A percentile compares a stretch with the other conserved stretches of the same genome.
These are phyloP conservation scores for Malassezia nana DNA, from an alignment of 1,284 basidiomycete species.

Conservation along the genomic window DNA sequence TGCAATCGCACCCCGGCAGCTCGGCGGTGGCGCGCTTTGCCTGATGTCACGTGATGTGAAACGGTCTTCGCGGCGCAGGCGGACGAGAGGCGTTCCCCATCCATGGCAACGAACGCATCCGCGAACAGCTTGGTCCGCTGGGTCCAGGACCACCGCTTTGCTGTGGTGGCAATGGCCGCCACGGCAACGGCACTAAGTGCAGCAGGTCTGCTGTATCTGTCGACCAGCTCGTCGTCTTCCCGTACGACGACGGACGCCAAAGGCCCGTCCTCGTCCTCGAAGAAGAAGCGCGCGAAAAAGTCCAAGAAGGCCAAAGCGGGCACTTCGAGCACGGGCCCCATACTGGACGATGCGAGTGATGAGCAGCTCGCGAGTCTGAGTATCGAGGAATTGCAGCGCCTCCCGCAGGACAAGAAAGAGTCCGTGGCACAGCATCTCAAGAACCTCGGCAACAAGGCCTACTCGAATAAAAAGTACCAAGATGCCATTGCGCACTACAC, in stretches of 20 bases:
- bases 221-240: slow-evolving; percentile 15
- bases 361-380: slow-evolving; percentile 34
- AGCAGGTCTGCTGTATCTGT: slow-evolving; percentile 35
- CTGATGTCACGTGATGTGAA: slow-evolving; percentile 8
- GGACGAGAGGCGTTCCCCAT: not conserved
- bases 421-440: slow-evolving; percentile 72
- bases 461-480: slow-evolving; percentile 66
- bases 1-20: not conserved
- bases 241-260: slow-evolving; percentile 13
- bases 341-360: slow-evolving; percentile 42
- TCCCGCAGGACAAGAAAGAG: slow-evolving; percentile 52
- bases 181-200: slow-evolving; percentile 28
- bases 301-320: slow-evolving; percentile 21
- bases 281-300: slow-evolving; percentile 42
- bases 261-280: slow-evolving; percentile 14
- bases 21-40: not conserved
- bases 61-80: not conserved
- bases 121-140: slow-evolving; percentile 35
- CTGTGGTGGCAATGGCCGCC: slow-evolving; percentile 36
- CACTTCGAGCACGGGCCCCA: slow-evolving; percentile 26
- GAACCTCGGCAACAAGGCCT: slow-evolving; percentile 77
- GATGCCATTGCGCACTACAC: slow-evolving; percentile 77
- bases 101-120: slow-evolving; percentile 24
- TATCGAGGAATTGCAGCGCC: slow-evolving; percentile 31
- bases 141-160: slow-evolving; percentile 40